Evolutionary conservation across 345 rosid species (phyloP), one percentile per base, ranked within the genome.

Genomic region (Syzygium oleosum): DNA sequence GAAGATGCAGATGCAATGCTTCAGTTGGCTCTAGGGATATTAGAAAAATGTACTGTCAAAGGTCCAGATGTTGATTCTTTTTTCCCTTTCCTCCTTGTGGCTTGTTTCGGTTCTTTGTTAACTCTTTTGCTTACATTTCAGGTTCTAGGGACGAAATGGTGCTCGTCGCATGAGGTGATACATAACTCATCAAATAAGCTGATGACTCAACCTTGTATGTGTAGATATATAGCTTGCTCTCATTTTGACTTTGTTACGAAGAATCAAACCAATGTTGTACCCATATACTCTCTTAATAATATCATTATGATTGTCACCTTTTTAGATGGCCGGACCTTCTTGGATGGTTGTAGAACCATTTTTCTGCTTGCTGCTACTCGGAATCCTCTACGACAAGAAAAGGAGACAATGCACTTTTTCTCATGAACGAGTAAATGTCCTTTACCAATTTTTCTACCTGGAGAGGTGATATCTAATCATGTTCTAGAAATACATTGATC

Each of bases 1-100:
- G 93, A 94, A 90, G 95, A 94, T 27, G 86, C 91, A 34, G 91
- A 93, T 52, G 89, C 91, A 6, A 86, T 93, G 55, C 88, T 92
- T 6, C 92, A 92, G 86, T 85, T 95, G 85, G 93, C 92, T 58
- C 87, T 86, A 85, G 95, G 94, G 88, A 92, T 95, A 84, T 90
- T 93, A 52, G 93, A 94, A 80, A 92, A 86, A 93, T 91, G 95
- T 95, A 91, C 92, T 13, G 51, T 84, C 84, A 15, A 46, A 58
- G 65, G 65, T 31, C 56, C 54, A 85, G 54, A 29, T 65, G 34
- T 55, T 63, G 23, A n/a, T 22, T 19, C 85, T 34, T 31, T 12
- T 58, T n/a, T 2, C 17, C 51, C 29, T 85, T 55, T 85, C 52
- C 41, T n/a, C 25, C 14, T n/a, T 9, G 56, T 34, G 77, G 31